A percentile compares a stretch with the other conserved stretches of the same genome.
phyloP scores from a whole-genome alignment of 2,329 filamentous ascomycete genomes.

The Elsinoe batatas region DNA sequence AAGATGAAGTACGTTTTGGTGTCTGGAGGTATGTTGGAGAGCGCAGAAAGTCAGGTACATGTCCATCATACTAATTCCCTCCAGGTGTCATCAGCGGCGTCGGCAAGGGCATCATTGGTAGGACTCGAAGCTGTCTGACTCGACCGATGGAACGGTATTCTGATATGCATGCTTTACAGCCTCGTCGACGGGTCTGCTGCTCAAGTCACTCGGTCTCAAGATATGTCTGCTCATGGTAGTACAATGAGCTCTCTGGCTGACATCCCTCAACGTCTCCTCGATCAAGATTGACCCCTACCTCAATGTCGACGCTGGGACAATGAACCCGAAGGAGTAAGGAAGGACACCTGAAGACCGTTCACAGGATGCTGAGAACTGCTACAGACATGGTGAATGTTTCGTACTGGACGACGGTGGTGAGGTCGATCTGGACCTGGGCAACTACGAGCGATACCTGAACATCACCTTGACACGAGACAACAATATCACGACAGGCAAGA shows the following conservation, averaged over 20 bases:
- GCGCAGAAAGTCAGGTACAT: background rate
- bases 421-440: constrained; percentile 64
- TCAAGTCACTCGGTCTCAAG: constrained; percentile 72
- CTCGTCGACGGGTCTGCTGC: constrained; percentile 61
- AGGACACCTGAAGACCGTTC: background rate
- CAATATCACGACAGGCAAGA: constrained; percentile 97
- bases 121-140: constrained; percentile 17
- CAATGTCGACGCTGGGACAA: constrained; percentile 65
- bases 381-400: constrained; percentile 77
- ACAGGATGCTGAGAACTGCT: constrained; percentile 4
- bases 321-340: constrained; percentile 54
- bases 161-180: constrained; percentile 38
- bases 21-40: constrained; percentile 55
- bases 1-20: constrained; percentile 77
- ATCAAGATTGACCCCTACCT: constrained; percentile 67
- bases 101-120: constrained; percentile 60
- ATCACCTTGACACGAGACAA: constrained; percentile 74
- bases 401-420: constrained; percentile 77
- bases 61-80: constrained; percentile 3
- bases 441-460: constrained; percentile 73
- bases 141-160: constrained; percentile 14
- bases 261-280: constrained; percentile 45
- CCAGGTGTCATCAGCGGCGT: constrained; percentile 49
- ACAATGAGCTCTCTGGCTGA: constrained; percentile 19
- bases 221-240: constrained; percentile 41